Evolutionary conservation across 2,329 filamentous ascomycete species (phyloP), one percentile per base, ranked within the genome.

Genomic region (Aspergillus costaricaensis): DNA sequence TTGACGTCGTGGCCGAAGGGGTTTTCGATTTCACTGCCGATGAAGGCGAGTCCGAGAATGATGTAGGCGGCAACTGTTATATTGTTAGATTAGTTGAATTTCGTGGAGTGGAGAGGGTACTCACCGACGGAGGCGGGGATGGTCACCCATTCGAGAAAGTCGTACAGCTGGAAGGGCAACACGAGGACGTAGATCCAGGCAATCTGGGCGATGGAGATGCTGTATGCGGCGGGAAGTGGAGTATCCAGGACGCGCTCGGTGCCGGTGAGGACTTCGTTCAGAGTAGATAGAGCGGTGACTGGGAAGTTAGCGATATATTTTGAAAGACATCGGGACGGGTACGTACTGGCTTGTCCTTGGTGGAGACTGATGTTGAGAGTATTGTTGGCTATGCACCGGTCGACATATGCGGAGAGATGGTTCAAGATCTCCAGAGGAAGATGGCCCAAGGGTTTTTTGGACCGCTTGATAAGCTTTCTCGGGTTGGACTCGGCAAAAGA

Each of bases 1-100:
- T 95, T 95, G 67, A 93, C 91, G 64, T 95, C 91, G 65, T 87
- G 82, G 59, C 91, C 91, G 74, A 95, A 95, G 5, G 91, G 91
- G 70, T 95, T 92, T 75, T 95, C 91, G 65, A 95, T 90, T 76
- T 95, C 91, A 64, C 86, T 86, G 41, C 91, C 91, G 68, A 94
- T 94, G 64, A 85, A 82, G 4, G 86, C 83, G 49, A 95, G 86
- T 23, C 90, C 90, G 61, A 95, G 85, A 72, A 95, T 94, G 67
- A 95, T 94, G 76, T 94, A 94, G 3, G 89, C 87, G 2, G 88
- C 88, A 14, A 81, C 76, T 78, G 36, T 23, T 6, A 23, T 21
- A 3, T 32, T 17, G 19, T 58, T 44, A 62, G 60, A 41, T 62
- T 60, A 65, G 59, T 6, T 6, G 27, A 25, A 15, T 48, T 41